phyloP scores from a whole-genome alignment of 495 filamentous ascomycete genomes.

The Neurospora sp. region DNA sequence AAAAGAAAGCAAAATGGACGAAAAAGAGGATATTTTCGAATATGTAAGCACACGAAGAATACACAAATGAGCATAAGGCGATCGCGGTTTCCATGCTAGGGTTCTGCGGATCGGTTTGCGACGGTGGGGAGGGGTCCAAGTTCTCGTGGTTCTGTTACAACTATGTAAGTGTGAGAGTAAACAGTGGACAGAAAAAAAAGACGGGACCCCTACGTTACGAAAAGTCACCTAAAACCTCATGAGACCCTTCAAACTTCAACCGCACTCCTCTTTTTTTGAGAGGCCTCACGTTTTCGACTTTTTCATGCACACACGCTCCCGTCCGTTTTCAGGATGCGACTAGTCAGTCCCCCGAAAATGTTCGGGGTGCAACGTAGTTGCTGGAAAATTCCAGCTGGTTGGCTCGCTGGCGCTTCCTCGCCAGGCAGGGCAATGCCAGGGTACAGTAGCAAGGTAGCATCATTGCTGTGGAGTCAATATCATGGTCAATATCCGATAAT shows the following conservation, averaged over 20 bases:
- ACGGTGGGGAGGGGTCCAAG: background rate
- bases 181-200: background rate
- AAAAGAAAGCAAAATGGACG: background rate
- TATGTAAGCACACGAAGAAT: background rate
- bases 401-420: background rate
- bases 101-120: background rate
- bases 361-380: background rate
- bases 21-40: background rate
- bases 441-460: background rate
- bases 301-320: background rate
- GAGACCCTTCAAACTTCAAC: background rate
- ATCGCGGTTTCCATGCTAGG: background rate
- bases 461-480: background rate
- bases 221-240: background rate
- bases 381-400: background rate
- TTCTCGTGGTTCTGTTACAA: background rate
- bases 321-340: background rate
- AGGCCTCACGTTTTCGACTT: background rate
- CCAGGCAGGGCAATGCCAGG: background rate
- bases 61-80: background rate
- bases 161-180: background rate
- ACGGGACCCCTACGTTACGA: background rate
- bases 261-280: background rate
- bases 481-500: background rate
- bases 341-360: background rate